These are phyloP conservation scores for Cladorrhinum samala DNA, from an alignment of 495 filamentous ascomycete genomes.

Conservation along the genomic window DNA sequence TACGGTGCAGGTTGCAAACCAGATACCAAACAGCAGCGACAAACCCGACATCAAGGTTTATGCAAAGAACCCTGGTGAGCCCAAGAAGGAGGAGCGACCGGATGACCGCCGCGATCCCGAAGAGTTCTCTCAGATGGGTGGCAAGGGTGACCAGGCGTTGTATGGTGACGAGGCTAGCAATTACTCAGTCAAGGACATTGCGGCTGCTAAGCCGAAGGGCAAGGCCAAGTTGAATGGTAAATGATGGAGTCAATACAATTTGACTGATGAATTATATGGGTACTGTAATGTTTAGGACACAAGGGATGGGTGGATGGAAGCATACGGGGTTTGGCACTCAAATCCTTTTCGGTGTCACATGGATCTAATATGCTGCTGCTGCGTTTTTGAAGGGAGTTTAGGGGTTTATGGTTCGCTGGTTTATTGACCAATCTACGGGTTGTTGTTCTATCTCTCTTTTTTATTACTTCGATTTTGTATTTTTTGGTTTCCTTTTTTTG, in stretches of 20 bases:
- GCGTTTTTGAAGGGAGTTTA: not conserved
- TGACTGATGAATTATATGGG: not conserved
- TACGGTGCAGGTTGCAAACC: conserved; percentile 61
- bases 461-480: not conserved
- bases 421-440: not conserved
- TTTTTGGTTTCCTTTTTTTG: too few relatives aligned
- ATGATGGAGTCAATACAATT: not conserved
- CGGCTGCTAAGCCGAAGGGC: conserved; percentile 20
- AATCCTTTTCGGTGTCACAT: too few relatives aligned
- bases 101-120: conserved; percentile 56
- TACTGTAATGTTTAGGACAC: not conserved
- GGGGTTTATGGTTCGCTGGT: not conserved
- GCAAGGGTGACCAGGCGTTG: conserved; percentile 72
- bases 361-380: too few relatives aligned
- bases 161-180: conserved; percentile 59
- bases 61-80: conserved; percentile 63
- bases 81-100: conserved; percentile 51
- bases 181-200: conserved; percentile 35
- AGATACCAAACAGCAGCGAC: conserved; percentile 48
- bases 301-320: not conserved
- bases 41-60: conserved; percentile 66
- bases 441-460: not conserved
- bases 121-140: conserved; percentile 76
- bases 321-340: not conserved
- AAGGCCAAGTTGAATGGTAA: conserved; percentile 16